Evolutionary conservation across 495 filamentous ascomycete genomes (phyloP), one percentile per base, ranked within the genome.

Genomic region (Aspergillus incahuasiensis): DNA sequence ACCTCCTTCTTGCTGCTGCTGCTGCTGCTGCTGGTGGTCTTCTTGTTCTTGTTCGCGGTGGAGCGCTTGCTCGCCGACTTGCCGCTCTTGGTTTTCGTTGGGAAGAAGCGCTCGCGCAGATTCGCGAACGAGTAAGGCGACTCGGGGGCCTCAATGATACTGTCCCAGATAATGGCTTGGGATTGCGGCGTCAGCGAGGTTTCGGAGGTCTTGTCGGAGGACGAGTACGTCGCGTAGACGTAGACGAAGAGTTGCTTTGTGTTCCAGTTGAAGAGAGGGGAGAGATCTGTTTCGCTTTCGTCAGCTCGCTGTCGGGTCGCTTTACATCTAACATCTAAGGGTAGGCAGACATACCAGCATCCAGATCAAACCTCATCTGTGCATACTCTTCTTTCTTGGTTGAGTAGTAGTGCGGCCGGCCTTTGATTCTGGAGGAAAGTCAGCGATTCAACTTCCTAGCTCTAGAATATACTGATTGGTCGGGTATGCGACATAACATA

Each of bases 181-280:
- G 50, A 65, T 62, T 15, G 73, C 78, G 49, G 69, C 55, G 38
- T 54, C 60, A 42, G 12, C 5, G 32, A 35, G 64, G 12, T 48
- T 5, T 8, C 58, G 52, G 61, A 39, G 56, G 55, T 53, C 38
- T 65, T 56, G 55, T 68, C 67, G 54, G 69, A 63, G 20, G 83
- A 79, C 48, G 91, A 87, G 80, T 92, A 98, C 21, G 84, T 83
- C 32, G 92, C 91, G 47, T 88, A 89, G 45, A 98, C 83, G 80
- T 94, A 98, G 70, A 95, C 83, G 74, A 97, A 99, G 62, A 97
- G 72, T 72, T 97, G 91, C 73, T 99, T 99, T n/a, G 94, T 99
- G 77, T 99, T 99, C 95, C 95, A 99, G 72, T 88, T 95, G 84
- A 96, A 97, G 64, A 99, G 86, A 24, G 87, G 86, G 53, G 84